Conservation (phyloP, 2,329 filamentous ascomycete species). For the Stromatinia cepivora region DNA sequence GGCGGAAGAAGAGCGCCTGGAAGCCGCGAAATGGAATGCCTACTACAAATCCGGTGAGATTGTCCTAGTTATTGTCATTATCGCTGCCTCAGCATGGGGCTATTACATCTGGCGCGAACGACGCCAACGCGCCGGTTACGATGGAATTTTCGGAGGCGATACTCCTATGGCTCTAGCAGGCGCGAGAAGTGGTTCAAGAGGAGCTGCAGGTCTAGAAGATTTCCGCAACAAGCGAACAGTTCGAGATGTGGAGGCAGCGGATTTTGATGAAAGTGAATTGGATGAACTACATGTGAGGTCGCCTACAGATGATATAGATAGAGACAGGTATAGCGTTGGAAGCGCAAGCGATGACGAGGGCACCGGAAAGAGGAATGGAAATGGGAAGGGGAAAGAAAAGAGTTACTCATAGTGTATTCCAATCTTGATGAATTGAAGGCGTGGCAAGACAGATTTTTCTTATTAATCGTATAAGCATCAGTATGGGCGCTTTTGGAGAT, state of each 20-base stretch:
- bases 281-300: slow-evolving; percentile 55
- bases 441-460: not conserved
- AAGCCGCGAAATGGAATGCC: slow-evolving; percentile 67
- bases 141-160: slow-evolving; percentile 43
- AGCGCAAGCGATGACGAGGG: slow-evolving; percentile 56
- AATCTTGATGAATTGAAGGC: not conserved
- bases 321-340: slow-evolving; percentile 57
- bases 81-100: slow-evolving; percentile 62
- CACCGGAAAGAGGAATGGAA: slow-evolving; percentile 31
- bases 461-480: not conserved
- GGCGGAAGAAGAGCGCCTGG: slow-evolving; percentile 60
- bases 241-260: slow-evolving; percentile 61
- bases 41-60: slow-evolving; percentile 73
- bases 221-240: slow-evolving; percentile 50
- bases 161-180: slow-evolving; percentile 38
- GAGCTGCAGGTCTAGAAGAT: slow-evolving; percentile 46
- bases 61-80: slow-evolving; percentile 65
- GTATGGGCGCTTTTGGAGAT: slow-evolving; percentile 3
- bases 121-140: slow-evolving; percentile 56
- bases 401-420: slow-evolving; percentile 21
- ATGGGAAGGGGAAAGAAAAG: slow-evolving; percentile 29
- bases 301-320: slow-evolving; percentile 42
- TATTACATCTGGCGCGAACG: slow-evolving; percentile 65
- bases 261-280: slow-evolving; percentile 66
- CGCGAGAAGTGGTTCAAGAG: slow-evolving; percentile 32